Conservation (phyloP, 192 early-diverging fungal species). For the Coemansia sp. region DNA sequence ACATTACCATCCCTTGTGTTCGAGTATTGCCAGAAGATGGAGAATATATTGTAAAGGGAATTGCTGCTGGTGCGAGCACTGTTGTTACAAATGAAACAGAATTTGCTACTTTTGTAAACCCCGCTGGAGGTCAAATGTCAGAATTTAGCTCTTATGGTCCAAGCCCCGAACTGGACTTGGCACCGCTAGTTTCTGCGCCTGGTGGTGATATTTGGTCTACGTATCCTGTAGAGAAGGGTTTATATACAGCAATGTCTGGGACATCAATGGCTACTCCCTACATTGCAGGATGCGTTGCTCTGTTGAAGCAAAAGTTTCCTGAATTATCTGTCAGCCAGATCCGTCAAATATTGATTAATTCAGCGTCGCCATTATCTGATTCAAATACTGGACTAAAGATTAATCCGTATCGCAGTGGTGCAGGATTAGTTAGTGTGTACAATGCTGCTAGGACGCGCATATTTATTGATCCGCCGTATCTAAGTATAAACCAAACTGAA, state of each 20-base stretch:
- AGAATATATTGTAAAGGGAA: slow-evolving; percentile 19
- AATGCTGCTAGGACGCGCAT: slow-evolving; percentile 57
- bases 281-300: slow-evolving; percentile 64
- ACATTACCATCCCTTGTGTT: slow-evolving; percentile 49
- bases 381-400: slow-evolving; percentile 10
- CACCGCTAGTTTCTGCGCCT: slow-evolving; percentile 65
- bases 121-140: slow-evolving; percentile 16
- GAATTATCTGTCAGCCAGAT: slow-evolving; percentile 10
- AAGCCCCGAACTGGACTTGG: slow-evolving; percentile 61
- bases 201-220: slow-evolving; percentile 73
- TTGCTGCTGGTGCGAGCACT: slow-evolving; percentile 4
- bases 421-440: slow-evolving; percentile 75
- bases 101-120: slow-evolving; percentile 13
- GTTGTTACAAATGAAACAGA: slow-evolving; percentile 24
- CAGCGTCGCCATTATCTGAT: slow-evolving; percentile 9
- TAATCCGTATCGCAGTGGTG: slow-evolving; percentile 54
- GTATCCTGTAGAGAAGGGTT: slow-evolving; percentile 50
- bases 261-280: slow-evolving; percentile 83
- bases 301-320: slow-evolving; percentile 59
- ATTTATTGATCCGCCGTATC: slow-evolving; percentile 56
- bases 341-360: slow-evolving; percentile 4
- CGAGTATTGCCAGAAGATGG: slow-evolving; percentile 51
- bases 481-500: slow-evolving; percentile 51
- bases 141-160: slow-evolving; percentile 68
- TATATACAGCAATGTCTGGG: slow-evolving; percentile 57